Percentiles rank a stretch among this genome's conserved stretches.
Evolutionary conservation across 306 rosid species (phyloP).

Genomic region (Comarum palustre): DNA sequence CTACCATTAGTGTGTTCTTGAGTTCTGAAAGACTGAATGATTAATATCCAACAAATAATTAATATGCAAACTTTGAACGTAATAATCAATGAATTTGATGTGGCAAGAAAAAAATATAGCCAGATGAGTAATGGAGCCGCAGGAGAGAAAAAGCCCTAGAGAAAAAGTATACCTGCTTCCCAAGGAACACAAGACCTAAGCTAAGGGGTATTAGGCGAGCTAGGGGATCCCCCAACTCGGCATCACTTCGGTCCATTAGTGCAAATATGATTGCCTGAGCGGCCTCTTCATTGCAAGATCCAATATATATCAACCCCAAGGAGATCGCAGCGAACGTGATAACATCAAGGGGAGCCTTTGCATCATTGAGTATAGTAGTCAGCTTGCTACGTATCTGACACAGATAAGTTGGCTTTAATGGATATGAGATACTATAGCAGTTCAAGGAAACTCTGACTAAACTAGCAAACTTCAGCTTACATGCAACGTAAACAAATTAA

Average conservation of each 20-base stretch:
- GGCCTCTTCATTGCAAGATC: constrained; percentile 94
- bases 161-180: constrained; percentile 39
- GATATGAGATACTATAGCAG: background rate
- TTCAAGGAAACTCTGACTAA: background rate
- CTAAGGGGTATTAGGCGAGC: constrained; percentile 85
- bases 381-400: constrained; percentile 68
- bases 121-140: too few species aligned
- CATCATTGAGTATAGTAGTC: constrained; percentile 66
- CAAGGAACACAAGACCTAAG: constrained; percentile 75
- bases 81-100: too few species aligned
- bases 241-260: constrained; percentile 80
- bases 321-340: constrained; percentile 86
- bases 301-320: constrained; percentile 79
- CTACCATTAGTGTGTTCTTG: too few species aligned
- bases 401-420: constrained; percentile 16
- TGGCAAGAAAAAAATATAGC: too few species aligned
- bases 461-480: background rate
- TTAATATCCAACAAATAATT: too few species aligned
- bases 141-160: too few species aligned
- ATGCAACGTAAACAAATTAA: constrained; percentile 32
- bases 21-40: too few species aligned
- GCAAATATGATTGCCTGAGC: constrained; percentile 94
- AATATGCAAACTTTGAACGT: too few species aligned
- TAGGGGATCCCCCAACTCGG: constrained; percentile 88
- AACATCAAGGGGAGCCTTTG: constrained; percentile 89